Evolutionary conservation across 1,139 yeast genomes (phyloP).

Genomic region (Kodamaea suecica): DNA sequence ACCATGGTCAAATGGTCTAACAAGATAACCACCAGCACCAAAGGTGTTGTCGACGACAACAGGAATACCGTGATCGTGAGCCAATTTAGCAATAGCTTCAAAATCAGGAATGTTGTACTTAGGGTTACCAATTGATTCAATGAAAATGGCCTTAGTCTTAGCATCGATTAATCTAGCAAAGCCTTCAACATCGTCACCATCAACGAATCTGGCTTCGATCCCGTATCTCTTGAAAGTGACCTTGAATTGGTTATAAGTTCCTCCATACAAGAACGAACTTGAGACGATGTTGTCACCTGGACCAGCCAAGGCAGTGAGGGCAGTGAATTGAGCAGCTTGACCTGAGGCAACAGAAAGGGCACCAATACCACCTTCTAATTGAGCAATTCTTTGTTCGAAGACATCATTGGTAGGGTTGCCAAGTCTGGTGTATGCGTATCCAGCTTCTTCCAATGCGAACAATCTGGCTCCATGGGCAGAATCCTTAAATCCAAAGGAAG

Average conservation of each 20-base stretch:
- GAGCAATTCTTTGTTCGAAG: conserved; percentile 88
- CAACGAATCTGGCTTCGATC: conserved; percentile 77
- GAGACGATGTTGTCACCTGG: conserved; percentile 87
- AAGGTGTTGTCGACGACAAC: conserved; percentile 95
- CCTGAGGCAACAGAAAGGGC: conserved; percentile 93
- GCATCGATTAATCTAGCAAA: conserved; percentile 73
- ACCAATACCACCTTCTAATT: conserved; percentile 87
- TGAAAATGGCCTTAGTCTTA: conserved; percentile 82
- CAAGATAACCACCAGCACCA: conserved; percentile 92
- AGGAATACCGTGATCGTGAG: conserved; percentile 87
- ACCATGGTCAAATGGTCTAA: conserved; percentile 84
- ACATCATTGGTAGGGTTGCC: conserved; percentile 92
- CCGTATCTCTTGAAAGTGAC: conserved; percentile 88
- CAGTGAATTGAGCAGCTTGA: conserved; percentile 90
- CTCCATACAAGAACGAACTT: conserved; percentile 90
- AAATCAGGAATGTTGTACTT: conserved; percentile 91
- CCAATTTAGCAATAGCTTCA: conserved; percentile 68
- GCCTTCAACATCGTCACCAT: conserved; percentile 69
- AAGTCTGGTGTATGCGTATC: conserved; percentile 83
- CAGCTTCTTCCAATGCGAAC: conserved; percentile 79
- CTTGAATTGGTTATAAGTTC: conserved; percentile 93
- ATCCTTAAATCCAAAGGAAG: conserved; percentile 81
- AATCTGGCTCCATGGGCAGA: conserved; percentile 90
- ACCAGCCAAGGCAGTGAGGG: conserved; percentile 80
- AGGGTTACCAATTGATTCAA: conserved; percentile 94